Base-by-base conservation (phyloP, 768 basidiomycete species). In the Xerocomellus amylosporus region DNA sequence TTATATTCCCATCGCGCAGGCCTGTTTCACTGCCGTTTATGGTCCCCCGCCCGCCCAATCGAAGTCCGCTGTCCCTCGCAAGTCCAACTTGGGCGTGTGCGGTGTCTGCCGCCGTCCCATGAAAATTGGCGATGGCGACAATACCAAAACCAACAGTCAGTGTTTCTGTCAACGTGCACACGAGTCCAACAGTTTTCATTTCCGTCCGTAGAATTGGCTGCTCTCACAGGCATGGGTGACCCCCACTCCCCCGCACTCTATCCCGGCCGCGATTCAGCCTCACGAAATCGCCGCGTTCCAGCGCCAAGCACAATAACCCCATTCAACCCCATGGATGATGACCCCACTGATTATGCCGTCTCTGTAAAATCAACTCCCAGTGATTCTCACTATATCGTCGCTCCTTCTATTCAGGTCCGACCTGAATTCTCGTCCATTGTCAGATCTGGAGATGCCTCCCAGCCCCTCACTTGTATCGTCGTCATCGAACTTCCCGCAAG, bases 41-140 rank as follows among this genome's bases (percentile, higher is more conserved):
- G 96, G 95, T 14, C 91, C 91, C 6, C 86, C 88, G 12, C 85
- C 87, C 14, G 79, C 70, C 54, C 79, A 81, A 62, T 76, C 75
- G 33, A 81, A 74, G 62, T 73, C 79, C 46, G 69, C 84, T 48
- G 69, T 82, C 8, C 78, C 88, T 26, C 76, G 83, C 70, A 85
- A 89, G 73, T 77, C 89, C 43, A 88, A 91, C 66, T 76, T 97
- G 22, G 97, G 97, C 19, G 91, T 99, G 17, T 99, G 97, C 62
- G 97, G 97, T 37, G 93, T 98, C 3, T 99, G 97, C 68, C 80
- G 97, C 62, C 81, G 94, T 31, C 94, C 94, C 17, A 98, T 99
- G 97, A 93, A 93, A 66, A 81, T 99, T 15, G 88, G 87, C 22
- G 93, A 96, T 54, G 88, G 89, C 24, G 90, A 92, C 64, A 82